Conservation (phyloP, 306 rosid genomes). For the Vicia sativa region DNA sequence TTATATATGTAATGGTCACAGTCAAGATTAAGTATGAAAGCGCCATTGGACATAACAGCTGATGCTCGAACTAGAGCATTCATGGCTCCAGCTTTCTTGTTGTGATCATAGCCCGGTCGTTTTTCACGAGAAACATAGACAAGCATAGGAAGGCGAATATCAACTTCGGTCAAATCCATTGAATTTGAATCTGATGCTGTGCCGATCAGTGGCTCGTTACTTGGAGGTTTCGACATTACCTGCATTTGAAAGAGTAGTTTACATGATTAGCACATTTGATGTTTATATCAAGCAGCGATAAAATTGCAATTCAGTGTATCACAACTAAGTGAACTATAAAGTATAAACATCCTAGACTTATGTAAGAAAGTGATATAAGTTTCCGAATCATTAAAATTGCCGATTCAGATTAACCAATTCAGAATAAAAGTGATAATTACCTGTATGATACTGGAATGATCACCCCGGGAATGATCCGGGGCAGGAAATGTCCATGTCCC, state of each 20-base stretch:
- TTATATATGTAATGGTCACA: constrained; percentile 79
- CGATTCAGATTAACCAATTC: neutral
- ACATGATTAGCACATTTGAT: constrained; percentile 21
- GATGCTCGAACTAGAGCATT: constrained; percentile 83
- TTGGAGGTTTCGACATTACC: constrained; percentile 81
- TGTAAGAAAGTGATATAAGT: neutral
- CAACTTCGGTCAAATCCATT: constrained; percentile 59
- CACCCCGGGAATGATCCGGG: constrained; percentile 69
- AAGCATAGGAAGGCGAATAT: constrained; percentile 83
- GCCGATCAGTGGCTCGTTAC: constrained; percentile 63
- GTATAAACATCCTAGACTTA: constrained; percentile 11
- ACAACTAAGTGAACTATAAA: neutral
- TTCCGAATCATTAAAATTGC: neutral
- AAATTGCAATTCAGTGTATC: constrained; percentile 6
- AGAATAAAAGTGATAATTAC: constrained; percentile 37
- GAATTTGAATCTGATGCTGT: constrained; percentile 47
- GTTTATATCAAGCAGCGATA: neutral
- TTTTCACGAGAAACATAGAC: constrained; percentile 84
- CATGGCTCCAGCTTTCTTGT: constrained; percentile 91
- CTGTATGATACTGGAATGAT: constrained; percentile 85
- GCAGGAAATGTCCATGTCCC: constrained; percentile 68
- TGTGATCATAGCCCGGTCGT: constrained; percentile 85
- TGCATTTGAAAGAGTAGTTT: constrained; percentile 34
- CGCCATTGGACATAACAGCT: constrained; percentile 77
- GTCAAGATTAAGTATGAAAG: constrained; percentile 80